phyloP scores from a whole-genome alignment of 108 stramenopile genomes.

The Conticribra weissflogii region DNA sequence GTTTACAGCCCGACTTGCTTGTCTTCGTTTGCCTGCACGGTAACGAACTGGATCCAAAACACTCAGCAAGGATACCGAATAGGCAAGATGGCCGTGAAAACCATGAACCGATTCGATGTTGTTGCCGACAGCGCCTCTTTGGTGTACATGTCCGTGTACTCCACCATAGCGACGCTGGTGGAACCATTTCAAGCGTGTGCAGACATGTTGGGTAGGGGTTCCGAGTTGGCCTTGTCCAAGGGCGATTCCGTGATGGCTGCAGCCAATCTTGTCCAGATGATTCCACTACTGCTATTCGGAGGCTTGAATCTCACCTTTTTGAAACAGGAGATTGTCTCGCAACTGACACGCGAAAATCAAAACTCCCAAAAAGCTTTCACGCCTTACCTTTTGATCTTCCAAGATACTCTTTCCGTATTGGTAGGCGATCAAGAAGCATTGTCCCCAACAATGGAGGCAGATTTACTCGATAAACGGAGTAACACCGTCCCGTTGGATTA shows the following conservation, averaged over 20 bases:
- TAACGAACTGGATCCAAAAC: not conserved
- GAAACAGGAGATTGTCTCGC: not conserved
- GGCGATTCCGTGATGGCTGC: not conserved
- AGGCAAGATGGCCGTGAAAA: not conserved
- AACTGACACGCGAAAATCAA: not conserved
- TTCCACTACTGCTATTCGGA: not conserved
- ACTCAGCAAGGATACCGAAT: not conserved
- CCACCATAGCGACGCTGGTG: not conserved
- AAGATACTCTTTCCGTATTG: not conserved
- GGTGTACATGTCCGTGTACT: not conserved
- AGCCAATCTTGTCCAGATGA: not conserved
- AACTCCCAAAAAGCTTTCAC: not conserved
- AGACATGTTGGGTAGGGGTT: constrained; percentile 2
- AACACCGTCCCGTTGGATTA: not conserved
- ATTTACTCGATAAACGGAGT: not conserved
- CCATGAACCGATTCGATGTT: not conserved
- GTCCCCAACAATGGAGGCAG: not conserved
- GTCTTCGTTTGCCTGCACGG: not conserved
- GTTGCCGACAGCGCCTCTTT: not conserved
- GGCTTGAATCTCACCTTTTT: constrained; percentile 1
- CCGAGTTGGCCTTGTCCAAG: not conserved
- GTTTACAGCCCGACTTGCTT: not conserved
- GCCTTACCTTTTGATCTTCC: not conserved
- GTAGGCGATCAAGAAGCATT: not conserved
- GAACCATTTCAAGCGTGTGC: constrained; percentile 7